Evolutionary conservation across 176 grass and related monocot species (phyloP), one percentile per base, ranked within the genome.

Genomic region (Lolium rigidum): DNA sequence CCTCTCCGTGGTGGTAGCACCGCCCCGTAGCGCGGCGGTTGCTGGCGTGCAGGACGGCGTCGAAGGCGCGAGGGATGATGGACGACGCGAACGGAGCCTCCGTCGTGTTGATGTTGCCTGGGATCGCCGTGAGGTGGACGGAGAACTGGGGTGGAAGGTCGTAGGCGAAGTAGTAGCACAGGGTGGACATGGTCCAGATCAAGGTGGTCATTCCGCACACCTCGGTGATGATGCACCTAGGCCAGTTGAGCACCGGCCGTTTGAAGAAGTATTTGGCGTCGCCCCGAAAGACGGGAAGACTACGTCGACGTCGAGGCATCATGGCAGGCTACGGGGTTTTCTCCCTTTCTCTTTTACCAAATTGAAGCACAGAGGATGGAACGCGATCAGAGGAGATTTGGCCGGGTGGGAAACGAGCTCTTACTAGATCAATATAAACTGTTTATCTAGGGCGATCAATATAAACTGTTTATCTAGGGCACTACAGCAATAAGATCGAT

Each of bases 1-100:
- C 52, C 52, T 86, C 77, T 18, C 84, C 76, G 65, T 60, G 17
- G 39, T 44, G 41, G 77, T 80, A 86, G 66, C 84, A 86, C 3
- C 64, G 39, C 76, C 13, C 76, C 25, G 66, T 37, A 41, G 66
- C 64, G 54, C 77, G 84, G 22, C 75, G 52, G 84, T 86, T 86
- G 84, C 65, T 51, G 66, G 64, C 41, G 54, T 86, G 84, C 84
- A 86, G 77, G 38, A 12, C 43, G 4, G 14, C 39, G 54, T 73
- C 17, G 43, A 86, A 72, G 66, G 54, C 52, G 50, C 50, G 11
- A 18, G 35, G 70, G 70, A 26, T 48, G 41, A 35, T 35, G 31
- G 31, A 35, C 31, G 31, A 35, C 31, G 31, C 31, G 31, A 38
- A n/a, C 41, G 70, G 70, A 48, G 70, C 20, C 43, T 1, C 71